Percentiles rank a stretch among this genome's conserved stretches.
These are phyloP conservation scores for Clonostachys solani DNA, from an alignment of 2,329 filamentous ascomycete genomes.

Conservation along the genomic window DNA sequence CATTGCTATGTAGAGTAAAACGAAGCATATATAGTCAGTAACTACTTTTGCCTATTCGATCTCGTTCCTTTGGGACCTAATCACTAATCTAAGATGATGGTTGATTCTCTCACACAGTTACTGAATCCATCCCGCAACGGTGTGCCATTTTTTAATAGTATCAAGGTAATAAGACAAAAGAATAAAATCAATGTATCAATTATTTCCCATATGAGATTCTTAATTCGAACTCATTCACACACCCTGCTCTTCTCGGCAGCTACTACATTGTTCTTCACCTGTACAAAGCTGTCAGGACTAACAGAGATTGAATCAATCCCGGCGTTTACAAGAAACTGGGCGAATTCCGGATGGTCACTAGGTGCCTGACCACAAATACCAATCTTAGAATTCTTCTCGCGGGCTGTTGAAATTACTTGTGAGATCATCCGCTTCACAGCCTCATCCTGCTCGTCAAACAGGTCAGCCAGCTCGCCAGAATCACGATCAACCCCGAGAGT, in stretches of 20 bases:
- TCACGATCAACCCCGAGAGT: conserved; percentile 31
- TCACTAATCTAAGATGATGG: too few species aligned
- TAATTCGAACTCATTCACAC: neutral
- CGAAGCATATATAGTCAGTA: too few species aligned
- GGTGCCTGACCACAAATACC: conserved; percentile 32
- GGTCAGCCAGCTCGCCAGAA: conserved; percentile 23
- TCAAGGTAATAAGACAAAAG: too few species aligned
- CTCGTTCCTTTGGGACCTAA: too few species aligned
- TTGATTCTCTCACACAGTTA: too few species aligned
- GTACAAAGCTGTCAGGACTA: conserved; percentile 30
- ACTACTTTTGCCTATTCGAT: too few species aligned
- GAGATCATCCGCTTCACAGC: conserved; percentile 32
- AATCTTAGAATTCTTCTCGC: conserved; percentile 23
- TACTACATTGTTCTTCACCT: conserved; percentile 23
- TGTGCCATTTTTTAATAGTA: too few species aligned
- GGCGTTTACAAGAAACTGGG: conserved; percentile 22
- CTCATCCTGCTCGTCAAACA: conserved; percentile 31
- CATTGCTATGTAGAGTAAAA: too few species aligned
- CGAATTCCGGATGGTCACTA: conserved; percentile 31
- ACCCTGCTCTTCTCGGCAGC: conserved; percentile 7
- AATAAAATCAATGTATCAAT: neutral
- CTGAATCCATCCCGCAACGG: too few species aligned
- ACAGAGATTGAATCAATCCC: conserved; percentile 32
- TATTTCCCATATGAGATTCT: neutral
- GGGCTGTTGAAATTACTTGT: conserved; percentile 20